Percentiles rank a stretch among this genome's conserved stretches.
These are phyloP conservation scores for Strobilomyces dryophilus DNA, from an alignment of 768 basidiomycete species.

Conservation along the genomic window DNA sequence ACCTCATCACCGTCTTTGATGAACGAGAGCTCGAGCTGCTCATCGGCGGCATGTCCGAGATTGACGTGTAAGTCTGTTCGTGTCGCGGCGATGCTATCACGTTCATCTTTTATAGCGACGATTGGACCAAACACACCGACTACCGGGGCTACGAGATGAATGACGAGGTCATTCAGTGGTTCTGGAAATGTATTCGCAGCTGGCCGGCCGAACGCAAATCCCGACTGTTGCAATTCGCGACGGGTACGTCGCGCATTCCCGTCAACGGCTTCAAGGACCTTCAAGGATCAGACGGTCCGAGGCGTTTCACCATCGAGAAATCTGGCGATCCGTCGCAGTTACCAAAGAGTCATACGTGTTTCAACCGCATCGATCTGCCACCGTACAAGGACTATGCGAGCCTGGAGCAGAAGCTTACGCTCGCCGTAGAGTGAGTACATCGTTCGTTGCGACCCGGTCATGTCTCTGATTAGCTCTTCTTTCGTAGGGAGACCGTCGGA, in stretches of 20 bases:
- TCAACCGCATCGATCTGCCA: constrained; percentile 96
- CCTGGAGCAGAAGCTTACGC: constrained; percentile 90
- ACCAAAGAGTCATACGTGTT: constrained; percentile 96
- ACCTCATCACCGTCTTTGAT: constrained; percentile 97
- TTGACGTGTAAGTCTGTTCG: constrained; percentile 75
- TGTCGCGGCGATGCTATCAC: neutral
- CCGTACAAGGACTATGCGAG: constrained; percentile 95
- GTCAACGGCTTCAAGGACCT: constrained; percentile 99
- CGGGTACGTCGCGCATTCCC: constrained; percentile 94
- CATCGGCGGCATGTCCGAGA: constrained; percentile 99
- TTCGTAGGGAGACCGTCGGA: constrained; percentile 79
- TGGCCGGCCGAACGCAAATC: constrained; percentile 99
- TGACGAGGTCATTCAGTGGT: constrained; percentile 98
- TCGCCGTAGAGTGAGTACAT: constrained; percentile 82
- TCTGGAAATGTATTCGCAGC: constrained; percentile 97
- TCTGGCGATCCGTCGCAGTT: constrained; percentile 94
- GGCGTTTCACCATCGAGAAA: constrained; percentile 98
- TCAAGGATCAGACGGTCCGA: constrained; percentile 95
- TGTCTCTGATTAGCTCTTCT: constrained; percentile 14
- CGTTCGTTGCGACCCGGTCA: constrained; percentile 1
- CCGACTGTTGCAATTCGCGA: constrained; percentile 92
- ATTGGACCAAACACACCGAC: constrained; percentile 99
- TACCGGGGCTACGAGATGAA: constrained; percentile 95
- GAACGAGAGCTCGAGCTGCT: constrained; percentile 95
- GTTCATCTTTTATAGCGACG: constrained; percentile 52